phyloP scores from a whole-genome alignment of 78 protist species.

The Monosiga brevicollis region DNA sequence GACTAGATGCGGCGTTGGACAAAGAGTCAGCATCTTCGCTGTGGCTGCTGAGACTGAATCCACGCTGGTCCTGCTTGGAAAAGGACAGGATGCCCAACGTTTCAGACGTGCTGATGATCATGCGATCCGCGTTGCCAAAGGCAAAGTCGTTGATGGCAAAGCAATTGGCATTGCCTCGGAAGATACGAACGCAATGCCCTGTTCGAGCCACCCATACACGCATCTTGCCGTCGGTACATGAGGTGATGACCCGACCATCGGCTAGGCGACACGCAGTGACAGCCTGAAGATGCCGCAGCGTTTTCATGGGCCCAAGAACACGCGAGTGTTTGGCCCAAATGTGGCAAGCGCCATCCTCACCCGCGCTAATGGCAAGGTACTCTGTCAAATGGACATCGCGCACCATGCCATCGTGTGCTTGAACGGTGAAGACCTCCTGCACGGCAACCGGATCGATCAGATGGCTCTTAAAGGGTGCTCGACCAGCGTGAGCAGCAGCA shows the following conservation, averaged over 20 bases:
- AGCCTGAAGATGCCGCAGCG: not conserved
- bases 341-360: not conserved
- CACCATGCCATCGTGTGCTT: not conserved
- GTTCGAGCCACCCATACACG: not conserved
- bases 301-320: not conserved
- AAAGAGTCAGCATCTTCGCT: no score
- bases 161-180: not conserved
- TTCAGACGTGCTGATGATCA: not conserved
- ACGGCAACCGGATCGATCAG: not conserved
- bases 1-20: no score
- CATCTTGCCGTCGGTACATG: not conserved
- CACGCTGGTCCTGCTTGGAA: no score
- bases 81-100: not conserved
- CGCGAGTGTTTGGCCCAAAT: not conserved
- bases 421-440: not conserved
- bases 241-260: not conserved
- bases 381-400: not conserved
- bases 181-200: not conserved
- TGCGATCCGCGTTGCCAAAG: not conserved
- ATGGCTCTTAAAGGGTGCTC: no score
- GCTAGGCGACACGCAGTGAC: not conserved
- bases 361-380: not conserved
- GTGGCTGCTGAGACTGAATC: no score
- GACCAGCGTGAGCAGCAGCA: no score
- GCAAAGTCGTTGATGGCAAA: not conserved